Conservation (phyloP, 2,329 filamentous ascomycete species). For the Trematosphaeria pertusa region DNA sequence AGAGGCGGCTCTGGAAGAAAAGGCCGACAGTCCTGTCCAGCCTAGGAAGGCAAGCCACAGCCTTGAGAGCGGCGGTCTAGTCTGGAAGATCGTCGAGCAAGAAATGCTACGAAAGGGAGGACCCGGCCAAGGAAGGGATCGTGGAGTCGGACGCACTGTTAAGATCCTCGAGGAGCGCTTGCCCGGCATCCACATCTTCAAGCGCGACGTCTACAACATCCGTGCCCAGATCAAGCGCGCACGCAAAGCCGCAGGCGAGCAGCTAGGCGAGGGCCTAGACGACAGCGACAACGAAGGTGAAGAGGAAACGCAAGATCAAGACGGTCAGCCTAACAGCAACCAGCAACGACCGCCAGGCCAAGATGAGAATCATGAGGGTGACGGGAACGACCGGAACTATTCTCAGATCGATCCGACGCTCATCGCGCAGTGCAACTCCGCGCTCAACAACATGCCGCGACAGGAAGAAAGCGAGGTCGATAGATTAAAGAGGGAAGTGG, state of each 20-base stretch:
- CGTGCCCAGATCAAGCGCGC: conserved; percentile 42
- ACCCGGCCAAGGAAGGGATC: conserved; percentile 34
- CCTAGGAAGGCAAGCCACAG: conserved; percentile 25
- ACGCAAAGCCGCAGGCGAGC: conserved; percentile 36
- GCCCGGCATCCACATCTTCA: conserved; percentile 44
- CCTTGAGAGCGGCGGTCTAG: conserved; percentile 36
- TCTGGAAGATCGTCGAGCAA: conserved; percentile 45
- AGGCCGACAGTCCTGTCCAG: conserved; percentile 1
- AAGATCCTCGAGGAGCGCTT: conserved; percentile 36
- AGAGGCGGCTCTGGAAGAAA: background rate
- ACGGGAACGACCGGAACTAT: no score
- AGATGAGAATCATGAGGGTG: background rate
- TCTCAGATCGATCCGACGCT: conserved; percentile 33
- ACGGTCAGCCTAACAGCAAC: background rate
- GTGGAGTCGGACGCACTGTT: conserved; percentile 41
- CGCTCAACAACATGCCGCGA: conserved; percentile 19
- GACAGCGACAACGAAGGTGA: conserved; percentile 23
- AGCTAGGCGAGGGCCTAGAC: conserved; percentile 29
- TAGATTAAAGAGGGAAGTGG: conserved; percentile 29
- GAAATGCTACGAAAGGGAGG: conserved; percentile 41
- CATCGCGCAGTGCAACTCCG: conserved; percentile 23
- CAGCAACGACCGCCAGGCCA: conserved; percentile 1
- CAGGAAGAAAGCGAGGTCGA: conserved; percentile 25
- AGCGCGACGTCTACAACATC: conserved; percentile 46
- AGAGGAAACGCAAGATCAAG: conserved; percentile 7